These are phyloP conservation scores for Thraustochytrium striatum DNA, from an alignment of 352 stramenopile species.

Conservation along the genomic window DNA sequence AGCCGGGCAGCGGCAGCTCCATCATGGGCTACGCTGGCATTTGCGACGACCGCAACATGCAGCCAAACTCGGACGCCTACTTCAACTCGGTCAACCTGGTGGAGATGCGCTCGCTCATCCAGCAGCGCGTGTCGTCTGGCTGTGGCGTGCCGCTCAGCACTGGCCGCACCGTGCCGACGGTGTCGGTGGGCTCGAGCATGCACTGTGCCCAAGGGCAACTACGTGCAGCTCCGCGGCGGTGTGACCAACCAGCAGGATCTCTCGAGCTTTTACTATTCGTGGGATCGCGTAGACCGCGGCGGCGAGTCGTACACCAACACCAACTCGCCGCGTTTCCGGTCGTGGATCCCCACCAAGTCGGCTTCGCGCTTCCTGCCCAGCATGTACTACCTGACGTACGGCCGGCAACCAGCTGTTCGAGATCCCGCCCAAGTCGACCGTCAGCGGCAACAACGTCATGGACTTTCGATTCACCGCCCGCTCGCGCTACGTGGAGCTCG, in stretches of 20 bases:
- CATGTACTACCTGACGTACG: constrained; percentile 26
- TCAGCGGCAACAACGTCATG: too few relatives aligned
- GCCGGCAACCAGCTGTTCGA: too few relatives aligned
- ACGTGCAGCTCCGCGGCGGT: constrained; percentile 15
- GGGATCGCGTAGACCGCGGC: constrained; percentile 36
- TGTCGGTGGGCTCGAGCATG: background rate
- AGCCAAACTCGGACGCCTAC: constrained; percentile 46
- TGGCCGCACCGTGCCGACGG: background rate
- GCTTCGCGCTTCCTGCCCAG: constrained; percentile 38
- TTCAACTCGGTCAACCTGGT: constrained; percentile 45
- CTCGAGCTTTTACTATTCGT: constrained; percentile 31
- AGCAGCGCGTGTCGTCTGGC: background rate
- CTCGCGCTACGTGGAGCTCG: too few relatives aligned
- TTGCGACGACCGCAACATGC: constrained; percentile 25
- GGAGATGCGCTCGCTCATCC: constrained; percentile 26
- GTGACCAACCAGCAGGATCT: too few relatives aligned
- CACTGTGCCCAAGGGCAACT: constrained; percentile 13
- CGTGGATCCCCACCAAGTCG: constrained; percentile 20
- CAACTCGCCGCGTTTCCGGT: background rate
- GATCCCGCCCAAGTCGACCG: too few relatives aligned
- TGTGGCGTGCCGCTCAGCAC: background rate
- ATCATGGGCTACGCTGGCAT: constrained; percentile 48
- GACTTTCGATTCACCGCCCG: too few relatives aligned
- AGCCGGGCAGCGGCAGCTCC: constrained; percentile 43
- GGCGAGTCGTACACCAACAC: background rate